Conservation (phyloP, 768 basidiomycete species). For the Serendipita indica region DNA sequence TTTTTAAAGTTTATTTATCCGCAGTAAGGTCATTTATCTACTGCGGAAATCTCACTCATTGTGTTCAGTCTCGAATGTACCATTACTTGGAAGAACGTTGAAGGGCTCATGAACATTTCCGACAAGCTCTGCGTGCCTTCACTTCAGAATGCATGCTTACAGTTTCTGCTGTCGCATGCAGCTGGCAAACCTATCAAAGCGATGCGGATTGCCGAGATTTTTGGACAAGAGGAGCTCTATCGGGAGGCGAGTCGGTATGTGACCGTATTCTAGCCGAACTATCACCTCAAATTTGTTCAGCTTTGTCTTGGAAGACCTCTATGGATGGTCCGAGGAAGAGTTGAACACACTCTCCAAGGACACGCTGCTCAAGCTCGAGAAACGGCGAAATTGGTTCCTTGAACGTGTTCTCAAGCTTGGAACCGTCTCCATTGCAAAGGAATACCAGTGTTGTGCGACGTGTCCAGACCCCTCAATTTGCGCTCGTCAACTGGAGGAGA, state of each 20-base stretch:
- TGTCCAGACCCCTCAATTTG: conserved; percentile 71
- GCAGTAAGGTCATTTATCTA: conserved; percentile 38
- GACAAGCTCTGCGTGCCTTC: conserved; percentile 76
- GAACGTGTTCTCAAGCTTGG: conserved; percentile 89
- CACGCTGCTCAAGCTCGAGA: conserved; percentile 80
- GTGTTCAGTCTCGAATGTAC: conserved; percentile 62
- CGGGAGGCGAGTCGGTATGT: conserved; percentile 60
- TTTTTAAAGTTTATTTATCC: conserved; percentile 90
- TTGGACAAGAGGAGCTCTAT: conserved; percentile 80
- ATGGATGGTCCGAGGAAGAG: conserved; percentile 54
- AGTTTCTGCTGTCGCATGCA: conserved; percentile 81
- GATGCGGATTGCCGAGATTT: conserved; percentile 80
- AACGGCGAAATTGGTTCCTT: conserved; percentile 86
- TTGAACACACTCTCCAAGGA: conserved; percentile 66
- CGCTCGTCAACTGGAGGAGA: conserved; percentile 77
- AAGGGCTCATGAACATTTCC: conserved; percentile 78
- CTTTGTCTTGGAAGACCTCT: conserved; percentile 85
- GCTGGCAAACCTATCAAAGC: conserved; percentile 88
- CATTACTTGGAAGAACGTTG: conserved; percentile 91
- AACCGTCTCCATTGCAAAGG: conserved; percentile 72
- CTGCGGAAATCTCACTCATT: conserved; percentile 4
- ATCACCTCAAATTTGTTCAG: neutral
- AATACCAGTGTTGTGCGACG: conserved; percentile 80
- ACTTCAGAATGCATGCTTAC: conserved; percentile 67
- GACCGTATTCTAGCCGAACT: neutral